A percentile compares a stretch with the other conserved stretches of the same genome.
Evolutionary conservation across 1,139 yeast genomes (phyloP).

Genomic region (Nadsonia starkeyi-henricii): DNA sequence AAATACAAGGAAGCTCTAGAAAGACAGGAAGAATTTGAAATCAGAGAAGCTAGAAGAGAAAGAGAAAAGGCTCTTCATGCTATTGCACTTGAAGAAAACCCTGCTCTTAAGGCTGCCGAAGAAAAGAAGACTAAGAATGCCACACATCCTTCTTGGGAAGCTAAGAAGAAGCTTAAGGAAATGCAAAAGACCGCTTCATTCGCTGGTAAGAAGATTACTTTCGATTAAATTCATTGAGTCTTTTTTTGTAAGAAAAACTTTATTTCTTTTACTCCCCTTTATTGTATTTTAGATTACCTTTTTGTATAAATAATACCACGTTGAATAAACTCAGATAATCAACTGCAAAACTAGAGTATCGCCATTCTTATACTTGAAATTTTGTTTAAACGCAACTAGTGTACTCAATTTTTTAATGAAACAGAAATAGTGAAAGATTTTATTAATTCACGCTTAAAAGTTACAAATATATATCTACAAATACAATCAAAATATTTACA

Average conservation of each 20-base stretch:
- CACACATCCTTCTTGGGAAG: conserved; percentile 95
- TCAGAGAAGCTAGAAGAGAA: conserved; percentile 38
- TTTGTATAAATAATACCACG: not conserved
- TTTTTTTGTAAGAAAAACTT: conserved; percentile 2
- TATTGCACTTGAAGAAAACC: conserved; percentile 16
- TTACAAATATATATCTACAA: not conserved
- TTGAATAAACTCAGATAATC: too few species aligned
- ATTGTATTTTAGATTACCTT: not conserved
- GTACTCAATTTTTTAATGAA: not conserved
- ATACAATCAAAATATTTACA: not conserved
- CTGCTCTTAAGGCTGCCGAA: conserved; percentile 17
- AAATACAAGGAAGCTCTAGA: conserved; percentile 35
- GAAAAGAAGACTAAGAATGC: conserved; percentile 15
- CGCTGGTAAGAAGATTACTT: conserved; percentile 5
- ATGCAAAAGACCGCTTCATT: conserved; percentile 19
- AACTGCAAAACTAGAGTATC: too few species aligned
- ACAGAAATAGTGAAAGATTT: not conserved
- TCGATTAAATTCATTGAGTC: not conserved
- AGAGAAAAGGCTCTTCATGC: conserved; percentile 9
- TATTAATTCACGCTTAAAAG: not conserved
- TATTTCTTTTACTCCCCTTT: not conserved
- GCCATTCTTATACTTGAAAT: too few species aligned
- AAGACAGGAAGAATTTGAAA: conserved; percentile 50
- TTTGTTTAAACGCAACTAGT: too few species aligned
- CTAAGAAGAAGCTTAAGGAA: conserved; percentile 53